phyloP scores from a whole-genome alignment of 495 filamentous ascomycete genomes.

The Neurospora sp. region DNA sequence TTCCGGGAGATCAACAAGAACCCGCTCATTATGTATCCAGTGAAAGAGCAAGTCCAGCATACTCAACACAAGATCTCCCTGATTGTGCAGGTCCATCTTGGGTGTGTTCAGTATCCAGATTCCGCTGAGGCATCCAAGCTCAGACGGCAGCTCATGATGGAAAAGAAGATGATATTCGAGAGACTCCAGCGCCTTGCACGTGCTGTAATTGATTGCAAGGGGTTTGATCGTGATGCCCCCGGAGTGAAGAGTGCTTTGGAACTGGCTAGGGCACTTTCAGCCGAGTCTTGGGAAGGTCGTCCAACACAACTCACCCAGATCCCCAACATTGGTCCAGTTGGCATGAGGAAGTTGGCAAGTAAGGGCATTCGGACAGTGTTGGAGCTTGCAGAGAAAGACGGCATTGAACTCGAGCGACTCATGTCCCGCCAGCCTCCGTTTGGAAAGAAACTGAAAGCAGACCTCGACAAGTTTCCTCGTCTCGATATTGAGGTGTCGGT shows the following conservation, averaged over 20 bases:
- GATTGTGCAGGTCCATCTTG: slow-evolving; percentile 72
- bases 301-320: slow-evolving; percentile 82
- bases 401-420: slow-evolving; percentile 63
- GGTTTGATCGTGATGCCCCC: slow-evolving; percentile 54
- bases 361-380: slow-evolving; percentile 63
- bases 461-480: slow-evolving; percentile 63
- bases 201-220: slow-evolving; percentile 79
- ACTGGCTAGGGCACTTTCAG: slow-evolving; percentile 65
- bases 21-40: slow-evolving; percentile 60
- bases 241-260: slow-evolving; percentile 63
- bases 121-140: slow-evolving; percentile 52
- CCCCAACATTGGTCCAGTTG: slow-evolving; percentile 66
- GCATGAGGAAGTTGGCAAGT: slow-evolving; percentile 65
- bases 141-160: slow-evolving; percentile 51
- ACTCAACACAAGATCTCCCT: slow-evolving; percentile 80
- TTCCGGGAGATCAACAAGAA: slow-evolving; percentile 79
- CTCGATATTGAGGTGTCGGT: slow-evolving; percentile 43
- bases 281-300: slow-evolving; percentile 78
- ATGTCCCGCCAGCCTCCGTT: slow-evolving; percentile 76
- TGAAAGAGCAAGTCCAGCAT: slow-evolving; percentile 65
- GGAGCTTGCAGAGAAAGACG: slow-evolving; percentile 55
- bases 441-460: slow-evolving; percentile 56
- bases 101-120: slow-evolving; percentile 58
- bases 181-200: slow-evolving; percentile 65
- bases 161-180: slow-evolving; percentile 64